Evolutionary conservation across 2,329 filamentous ascomycete species (phyloP), one percentile per base, ranked within the genome.

Genomic region (Fusarium decemcellulare): DNA sequence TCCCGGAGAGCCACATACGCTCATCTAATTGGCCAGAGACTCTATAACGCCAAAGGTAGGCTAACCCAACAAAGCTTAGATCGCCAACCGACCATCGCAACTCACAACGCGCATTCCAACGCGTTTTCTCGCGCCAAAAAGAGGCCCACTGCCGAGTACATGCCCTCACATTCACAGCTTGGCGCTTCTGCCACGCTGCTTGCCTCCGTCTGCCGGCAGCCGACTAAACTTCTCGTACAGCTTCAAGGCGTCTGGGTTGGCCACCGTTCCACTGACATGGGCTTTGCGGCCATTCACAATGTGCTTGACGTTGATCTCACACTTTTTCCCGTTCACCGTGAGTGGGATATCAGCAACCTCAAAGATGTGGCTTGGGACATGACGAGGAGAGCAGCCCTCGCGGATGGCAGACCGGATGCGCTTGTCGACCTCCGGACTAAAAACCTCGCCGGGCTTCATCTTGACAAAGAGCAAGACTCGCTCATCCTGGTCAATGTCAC

Each of bases 231-330:
- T 43, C 9, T 16, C n/a, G 29, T 65, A 65, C 23, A 61, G 12
- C 18, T 50, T 50, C 47, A 65, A 18, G 1, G 53, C 32, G 3
- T 48, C 58, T 2, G 53, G 53, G 18, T 65, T 67, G 5, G 56
- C 61, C 1, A 67, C 61, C 2, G 61, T 67, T 12, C 46, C 56
- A 23, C 64, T 67, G 39, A 53, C 46, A 8, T 44, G 11, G 8
- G 40, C 40, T 3, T 37, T 60, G 27, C 60, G 50, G 15, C 47
- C 11, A 27, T 34, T 44, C 10, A 67, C 50, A 15, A 63, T 50
- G 30, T 67, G 54, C 42, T 67, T 67, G 27, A 67, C 61, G 27
- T 60, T 61, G 32, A 64, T 57, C 40, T 67, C 64, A 46, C 64
- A 67, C 42, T 64, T 67, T 29, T 67, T 67, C 2, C 64, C 56